Evolutionary conservation across 2,329 filamentous ascomycete genomes (phyloP), one percentile per base, ranked within the genome.

Genomic region (Cercospora janseana): DNA sequence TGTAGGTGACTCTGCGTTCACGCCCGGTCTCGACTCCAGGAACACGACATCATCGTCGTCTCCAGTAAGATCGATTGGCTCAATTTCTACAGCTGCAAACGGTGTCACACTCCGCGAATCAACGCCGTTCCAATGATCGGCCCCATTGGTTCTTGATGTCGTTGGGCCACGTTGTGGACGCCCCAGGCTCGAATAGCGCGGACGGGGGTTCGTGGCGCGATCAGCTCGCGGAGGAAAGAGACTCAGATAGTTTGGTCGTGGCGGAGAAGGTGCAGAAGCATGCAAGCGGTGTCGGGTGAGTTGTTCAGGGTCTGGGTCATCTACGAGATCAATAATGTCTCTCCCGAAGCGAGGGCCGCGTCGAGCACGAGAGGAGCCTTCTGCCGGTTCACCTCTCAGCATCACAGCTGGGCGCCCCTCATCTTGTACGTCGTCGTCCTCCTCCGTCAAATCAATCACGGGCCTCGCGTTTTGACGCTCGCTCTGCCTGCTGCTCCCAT

Each of bases 341-440:
- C 71, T 65, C 16, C 67, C 66, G 52, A 68, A 72, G 31, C 72
- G 67, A 15, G 73, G 72, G 37, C 69, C 61, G 34, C 71, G 66
- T 24, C 65, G 62, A 18, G 65, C 61, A 49, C 64, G 68, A 49
- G 59, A 55, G 41, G 59, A 58, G 21, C 38, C n/a, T 7, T 41
- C 47, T 50, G 55, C 47, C 35, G 47, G 38, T 43, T 47, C 54
- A 35, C 27, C 29, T 34, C 21, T 26, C 28, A 16, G 38, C 26
- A 28, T 26, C 28, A 38, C 27, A 15, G 42, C 24, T 24, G 49
- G 12, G 23, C 48, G 44, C 27, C 35, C 49, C 40, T 48, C 38
- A 46, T 46, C 27, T 48, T 28, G 26, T 45, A 48, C 51, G 58
- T 23, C n/a, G 54, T 60, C 49, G 26, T 62, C 46, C 7, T 63